These are phyloP conservation scores for Tylopilus plumbeoviolaceoides DNA, from an alignment of 768 basidiomycete genomes.

Conservation along the genomic window DNA sequence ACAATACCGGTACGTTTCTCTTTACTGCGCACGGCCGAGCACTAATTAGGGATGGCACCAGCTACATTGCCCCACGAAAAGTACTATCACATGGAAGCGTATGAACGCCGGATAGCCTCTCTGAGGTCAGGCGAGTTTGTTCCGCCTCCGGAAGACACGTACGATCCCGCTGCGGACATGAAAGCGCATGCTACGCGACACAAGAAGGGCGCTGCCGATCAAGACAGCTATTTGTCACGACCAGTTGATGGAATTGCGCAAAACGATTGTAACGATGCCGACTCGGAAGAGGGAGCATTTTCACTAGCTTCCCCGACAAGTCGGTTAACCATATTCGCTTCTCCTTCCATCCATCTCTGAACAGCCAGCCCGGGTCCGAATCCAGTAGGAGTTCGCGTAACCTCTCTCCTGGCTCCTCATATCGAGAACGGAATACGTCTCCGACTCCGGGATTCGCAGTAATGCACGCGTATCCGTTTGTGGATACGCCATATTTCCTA, in stretches of 20 bases:
- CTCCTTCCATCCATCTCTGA: too few species aligned
- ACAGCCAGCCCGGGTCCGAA: too few species aligned
- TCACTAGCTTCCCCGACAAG: too few species aligned
- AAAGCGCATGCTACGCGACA: slow-evolving; percentile 67
- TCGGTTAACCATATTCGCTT: too few species aligned
- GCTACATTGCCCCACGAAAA: slow-evolving; percentile 94
- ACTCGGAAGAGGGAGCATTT: too few species aligned
- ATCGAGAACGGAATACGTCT: too few species aligned
- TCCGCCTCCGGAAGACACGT: slow-evolving; percentile 64
- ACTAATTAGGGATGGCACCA: slow-evolving; percentile 25
- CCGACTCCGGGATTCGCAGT: too few species aligned
- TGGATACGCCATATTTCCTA: too few species aligned
- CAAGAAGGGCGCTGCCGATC: slow-evolving; percentile 62
- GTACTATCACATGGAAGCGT: slow-evolving; percentile 87
- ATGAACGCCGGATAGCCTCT: slow-evolving; percentile 80
- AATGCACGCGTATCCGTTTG: too few species aligned
- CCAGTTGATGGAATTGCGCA: slow-evolving; percentile 75
- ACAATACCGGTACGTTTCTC: slow-evolving; percentile 59
- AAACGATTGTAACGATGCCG: too few species aligned
- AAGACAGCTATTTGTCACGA: slow-evolving; percentile 74
- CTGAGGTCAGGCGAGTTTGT: slow-evolving; percentile 81
- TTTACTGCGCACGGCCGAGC: background rate
- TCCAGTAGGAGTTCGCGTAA: too few species aligned
- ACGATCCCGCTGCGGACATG: slow-evolving; percentile 84
- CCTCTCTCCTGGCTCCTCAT: too few species aligned